Percentiles rank a stretch among this genome's conserved stretches.
These are phyloP conservation scores for Penicillium sp. DNA, from an alignment of 2,329 filamentous ascomycete species.

Conservation along the genomic window DNA sequence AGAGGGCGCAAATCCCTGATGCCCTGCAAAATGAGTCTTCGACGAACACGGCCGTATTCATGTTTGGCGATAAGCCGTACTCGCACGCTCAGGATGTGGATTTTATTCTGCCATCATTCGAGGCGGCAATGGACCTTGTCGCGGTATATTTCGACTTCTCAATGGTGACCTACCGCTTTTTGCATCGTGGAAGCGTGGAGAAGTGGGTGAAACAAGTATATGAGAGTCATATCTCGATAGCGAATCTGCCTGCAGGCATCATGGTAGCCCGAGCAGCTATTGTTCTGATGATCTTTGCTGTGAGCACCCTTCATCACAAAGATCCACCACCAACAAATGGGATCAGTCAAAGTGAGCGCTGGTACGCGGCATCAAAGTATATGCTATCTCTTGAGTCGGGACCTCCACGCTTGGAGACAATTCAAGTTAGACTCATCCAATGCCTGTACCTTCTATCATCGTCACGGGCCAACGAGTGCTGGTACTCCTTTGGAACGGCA, in stretches of 20 bases:
- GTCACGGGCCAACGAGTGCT: slow-evolving; percentile 65
- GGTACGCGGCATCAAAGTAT: slow-evolving; percentile 47
- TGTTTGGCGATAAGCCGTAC: slow-evolving; percentile 60
- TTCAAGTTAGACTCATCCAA: slow-evolving; percentile 64
- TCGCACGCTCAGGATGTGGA: slow-evolving; percentile 42
- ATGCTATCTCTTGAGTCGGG: slow-evolving; percentile 56
- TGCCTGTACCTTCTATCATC: slow-evolving; percentile 65
- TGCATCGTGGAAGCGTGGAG: slow-evolving; percentile 62
- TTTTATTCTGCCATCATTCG: slow-evolving; percentile 49
- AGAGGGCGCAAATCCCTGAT: slow-evolving; percentile 41
- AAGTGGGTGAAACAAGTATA: slow-evolving; percentile 53
- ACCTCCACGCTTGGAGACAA: slow-evolving; percentile 60
- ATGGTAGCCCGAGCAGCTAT: slow-evolving; percentile 57
- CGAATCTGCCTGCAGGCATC: slow-evolving; percentile 46
- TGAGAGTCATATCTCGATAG: slow-evolving; percentile 45
- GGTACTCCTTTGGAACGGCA: slow-evolving; percentile 65
- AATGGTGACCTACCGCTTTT: slow-evolving; percentile 64
- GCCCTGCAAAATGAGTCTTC: slow-evolving; percentile 38
- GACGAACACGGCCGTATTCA: slow-evolving; percentile 54
- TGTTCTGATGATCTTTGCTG: slow-evolving; percentile 57
- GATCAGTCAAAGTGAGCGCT: slow-evolving; percentile 39
- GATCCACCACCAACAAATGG: slow-evolving; percentile 43
- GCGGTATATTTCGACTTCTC: slow-evolving; percentile 66
- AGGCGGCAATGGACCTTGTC: slow-evolving; percentile 53
- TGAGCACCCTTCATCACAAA: slow-evolving; percentile 55